Percentiles rank a stretch among this genome's conserved stretches.
Conservation (phyloP, 2,329 filamentous ascomycete genomes). For the Ophiostoma piceae region DNA sequence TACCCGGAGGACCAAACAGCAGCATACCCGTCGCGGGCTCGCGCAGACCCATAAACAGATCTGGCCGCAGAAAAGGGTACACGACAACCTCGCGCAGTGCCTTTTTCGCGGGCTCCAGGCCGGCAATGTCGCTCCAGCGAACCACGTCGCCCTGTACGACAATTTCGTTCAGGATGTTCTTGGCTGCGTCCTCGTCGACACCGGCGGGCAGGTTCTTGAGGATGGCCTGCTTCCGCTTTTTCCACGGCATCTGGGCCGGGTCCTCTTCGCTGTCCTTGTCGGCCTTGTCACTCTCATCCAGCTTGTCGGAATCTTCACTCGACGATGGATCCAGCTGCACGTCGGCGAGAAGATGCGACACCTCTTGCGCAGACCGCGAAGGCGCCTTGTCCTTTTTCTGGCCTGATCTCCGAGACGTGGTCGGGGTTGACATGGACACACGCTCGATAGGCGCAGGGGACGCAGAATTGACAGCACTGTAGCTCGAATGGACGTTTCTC, state of each 20-base stretch:
- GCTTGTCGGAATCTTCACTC: constrained; percentile 25
- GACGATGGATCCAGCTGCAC: constrained; percentile 26
- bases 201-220: constrained; percentile 75
- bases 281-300: constrained; percentile 17
- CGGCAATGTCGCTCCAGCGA: constrained; percentile 89
- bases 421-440: neutral
- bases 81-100: constrained; percentile 93
- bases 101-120: constrained; percentile 82
- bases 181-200: constrained; percentile 74
- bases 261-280: constrained; percentile 20
- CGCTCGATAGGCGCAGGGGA: constrained; percentile 6
- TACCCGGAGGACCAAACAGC: constrained; percentile 93
- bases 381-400: constrained; percentile 20
- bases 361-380: constrained; percentile 15
- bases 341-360: constrained; percentile 25
- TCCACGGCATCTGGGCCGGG: constrained; percentile 41
- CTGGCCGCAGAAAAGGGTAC: constrained; percentile 90
- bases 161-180: constrained; percentile 93
- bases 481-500: constrained; percentile 25
- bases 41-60: constrained; percentile 90
- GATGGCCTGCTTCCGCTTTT: constrained; percentile 57
- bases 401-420: neutral
- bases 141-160: constrained; percentile 92
- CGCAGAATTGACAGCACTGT: neutral
- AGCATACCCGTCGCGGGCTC: constrained; percentile 94